These are phyloP conservation scores for Suzukiozyma palmioleophila DNA, from an alignment of 1,139 yeast genomes.

Conservation along the genomic window DNA sequence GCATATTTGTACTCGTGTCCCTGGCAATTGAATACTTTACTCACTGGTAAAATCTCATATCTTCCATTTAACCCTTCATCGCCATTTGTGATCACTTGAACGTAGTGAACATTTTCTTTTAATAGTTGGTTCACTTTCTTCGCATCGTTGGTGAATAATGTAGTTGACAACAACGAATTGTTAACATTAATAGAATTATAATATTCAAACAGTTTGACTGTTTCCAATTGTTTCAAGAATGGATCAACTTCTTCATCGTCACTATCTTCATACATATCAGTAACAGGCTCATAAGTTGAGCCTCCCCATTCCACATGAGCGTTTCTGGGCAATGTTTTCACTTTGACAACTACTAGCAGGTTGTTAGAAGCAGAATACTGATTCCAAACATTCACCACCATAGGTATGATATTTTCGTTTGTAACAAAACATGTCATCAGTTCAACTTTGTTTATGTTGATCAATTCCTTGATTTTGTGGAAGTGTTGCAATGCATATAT, in stretches of 20 bases:
- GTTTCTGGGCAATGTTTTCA: conserved; percentile 59
- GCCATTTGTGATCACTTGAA: conserved; percentile 11
- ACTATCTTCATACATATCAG: conserved; percentile 36
- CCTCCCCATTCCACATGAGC: conserved; percentile 84
- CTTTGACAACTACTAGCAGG: conserved; percentile 50
- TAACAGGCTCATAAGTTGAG: conserved; percentile 35
- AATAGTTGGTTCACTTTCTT: conserved; percentile 11
- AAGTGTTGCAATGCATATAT: conserved; percentile 72
- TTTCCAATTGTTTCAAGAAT: background rate
- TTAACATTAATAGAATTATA: conserved; percentile 10
- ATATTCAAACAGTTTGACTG: conserved; percentile 8
- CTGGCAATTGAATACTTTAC: conserved; percentile 15
- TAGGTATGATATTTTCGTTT: conserved; percentile 18
- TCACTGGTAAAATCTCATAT: conserved; percentile 27
- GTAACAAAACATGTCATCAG: conserved; percentile 55
- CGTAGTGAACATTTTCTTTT: conserved; percentile 6
- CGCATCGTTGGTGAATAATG: conserved; percentile 16
- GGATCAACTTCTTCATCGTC: conserved; percentile 30
- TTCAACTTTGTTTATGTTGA: conserved; percentile 41
- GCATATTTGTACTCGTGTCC: conserved; percentile 19
- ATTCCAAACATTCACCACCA: conserved; percentile 37
- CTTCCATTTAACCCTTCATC: background rate
- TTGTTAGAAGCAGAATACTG: conserved; percentile 19
- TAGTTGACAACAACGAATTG: conserved; percentile 6
- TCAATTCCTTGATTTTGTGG: conserved; percentile 55